Evolutionary conservation across 140 eudicot species (phyloP).

Genomic region (Bidens hawaiensis): DNA sequence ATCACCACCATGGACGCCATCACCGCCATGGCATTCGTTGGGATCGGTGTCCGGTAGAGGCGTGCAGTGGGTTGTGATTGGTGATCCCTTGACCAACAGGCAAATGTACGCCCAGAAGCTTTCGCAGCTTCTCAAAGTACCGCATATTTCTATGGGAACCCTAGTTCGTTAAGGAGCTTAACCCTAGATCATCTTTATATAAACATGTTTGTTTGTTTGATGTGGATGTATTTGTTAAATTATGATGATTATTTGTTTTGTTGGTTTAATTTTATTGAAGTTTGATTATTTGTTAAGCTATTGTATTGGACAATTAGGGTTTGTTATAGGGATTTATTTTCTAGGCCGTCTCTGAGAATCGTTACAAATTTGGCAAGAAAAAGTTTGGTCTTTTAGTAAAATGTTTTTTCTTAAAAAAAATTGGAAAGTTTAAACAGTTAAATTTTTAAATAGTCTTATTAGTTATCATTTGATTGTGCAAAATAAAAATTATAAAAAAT

Average conservation of each 20-base stretch:
- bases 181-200: conserved; percentile 69
- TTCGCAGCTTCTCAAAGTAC: conserved; percentile 73
- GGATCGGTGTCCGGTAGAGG: conserved; percentile 75
- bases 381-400: too few species aligned
- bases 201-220: conserved; percentile 70
- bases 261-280: neutral
- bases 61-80: conserved; percentile 92
- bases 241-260: neutral
- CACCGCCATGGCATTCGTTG: too few species aligned
- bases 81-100: conserved; percentile 73
- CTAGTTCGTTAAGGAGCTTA: conserved; percentile 90
- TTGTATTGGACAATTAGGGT: neutral
- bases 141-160: conserved; percentile 84
- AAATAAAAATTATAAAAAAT: too few species aligned
- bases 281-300: too few species aligned
- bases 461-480: too few species aligned
- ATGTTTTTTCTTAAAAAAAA: too few species aligned
- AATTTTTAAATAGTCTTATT: too few species aligned
- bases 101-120: conserved; percentile 78
- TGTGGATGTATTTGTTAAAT: neutral
- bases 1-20: too few species aligned
- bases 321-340: too few species aligned
- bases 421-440: too few species aligned
- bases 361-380: too few species aligned
- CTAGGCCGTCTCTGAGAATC: too few species aligned